Evolutionary conservation across 108 stramenopile species (phyloP).

Genomic region (Cyclotella sp.): DNA sequence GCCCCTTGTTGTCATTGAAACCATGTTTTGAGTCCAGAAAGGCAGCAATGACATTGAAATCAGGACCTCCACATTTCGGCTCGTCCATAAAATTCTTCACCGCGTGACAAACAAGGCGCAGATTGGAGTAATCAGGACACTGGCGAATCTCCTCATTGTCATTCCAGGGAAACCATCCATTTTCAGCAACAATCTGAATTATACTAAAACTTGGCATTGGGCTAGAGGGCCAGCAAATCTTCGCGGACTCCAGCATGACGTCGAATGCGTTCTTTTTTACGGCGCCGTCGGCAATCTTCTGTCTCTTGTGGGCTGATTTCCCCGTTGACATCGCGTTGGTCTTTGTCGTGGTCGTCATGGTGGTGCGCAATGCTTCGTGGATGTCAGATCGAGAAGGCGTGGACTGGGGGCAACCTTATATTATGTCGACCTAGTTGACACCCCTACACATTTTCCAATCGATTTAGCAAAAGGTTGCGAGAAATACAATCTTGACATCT

Average conservation of each 20-base stretch:
- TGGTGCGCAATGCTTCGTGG: too few relatives aligned
- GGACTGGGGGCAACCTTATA: too few relatives aligned
- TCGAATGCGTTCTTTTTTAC: slow-evolving; percentile 1
- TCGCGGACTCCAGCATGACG: neutral
- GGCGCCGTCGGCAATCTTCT: neutral
- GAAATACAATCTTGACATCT: too few relatives aligned
- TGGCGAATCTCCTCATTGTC: slow-evolving; percentile 11
- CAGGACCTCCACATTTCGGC: slow-evolving; percentile 19
- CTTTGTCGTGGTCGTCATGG: neutral
- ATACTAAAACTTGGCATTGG: neutral
- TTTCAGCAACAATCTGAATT: slow-evolving; percentile 16
- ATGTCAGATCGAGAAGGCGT: too few relatives aligned
- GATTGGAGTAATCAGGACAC: slow-evolving; percentile 23
- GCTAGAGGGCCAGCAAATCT: neutral
- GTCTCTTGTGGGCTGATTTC: neutral
- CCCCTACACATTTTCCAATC: too few relatives aligned
- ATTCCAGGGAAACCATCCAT: slow-evolving; percentile 28
- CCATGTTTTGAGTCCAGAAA: slow-evolving; percentile 17
- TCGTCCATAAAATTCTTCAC: slow-evolving; percentile 26
- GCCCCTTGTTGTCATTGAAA: slow-evolving; percentile 15
- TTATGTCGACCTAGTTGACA: too few relatives aligned
- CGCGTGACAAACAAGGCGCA: slow-evolving; percentile 13
- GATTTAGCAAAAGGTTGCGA: too few relatives aligned
- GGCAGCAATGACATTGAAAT: slow-evolving; percentile 15
- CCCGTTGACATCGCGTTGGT: neutral